Base-by-base conservation (phyloP, 139 green algal species). In the Chlamydomonas sp. region DNA sequence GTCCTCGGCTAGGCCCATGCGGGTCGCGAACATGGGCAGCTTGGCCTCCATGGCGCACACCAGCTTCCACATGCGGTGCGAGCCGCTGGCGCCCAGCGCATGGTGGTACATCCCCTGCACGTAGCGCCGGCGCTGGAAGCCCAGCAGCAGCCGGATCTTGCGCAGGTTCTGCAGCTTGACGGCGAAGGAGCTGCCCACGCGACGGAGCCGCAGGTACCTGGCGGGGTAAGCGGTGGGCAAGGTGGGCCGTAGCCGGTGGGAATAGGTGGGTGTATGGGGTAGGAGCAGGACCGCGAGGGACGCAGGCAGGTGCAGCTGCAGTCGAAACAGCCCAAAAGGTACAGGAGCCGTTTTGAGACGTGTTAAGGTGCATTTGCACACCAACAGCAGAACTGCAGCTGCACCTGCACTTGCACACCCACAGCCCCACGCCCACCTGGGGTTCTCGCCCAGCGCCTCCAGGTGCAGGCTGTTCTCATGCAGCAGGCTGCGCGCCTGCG, bases 101-200 rank as follows among this genome's bases (percentile, higher is more conserved):
- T 89, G 84, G 80, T 93, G 84, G 58, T 91, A 91, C 69, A 93
- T 64, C 16, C 67, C 57, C 68, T 93, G 90, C 58, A 93, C 10
- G 58, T 73, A 71, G 49, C 67, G 10, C 5, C 90, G 87, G 6
- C 90, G 87, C 16, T 63, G 15, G 20, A 91, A 91, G 78, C 90
- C 90, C 73, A 93, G 74, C 78, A 93, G 79, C 68, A 93, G 60
- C 3, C 90, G 90, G 69, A 91, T 62, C 87, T 93, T 93, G 60
- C 90, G 86, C 75, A 93, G 17, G 79, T 85, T 90, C 69, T 91
- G 86, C 60, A 93, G 78, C 86, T 89, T 91, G 83, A 77, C 75
- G 17, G 78, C 86, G 77, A 71, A 90, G 61, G 89, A 3, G 3
- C 64, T 77, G 75, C 87, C 72, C 68, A 93, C 60, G 7, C 78